These are phyloP conservation scores for Candida ipomoeae DNA, from an alignment of 805 yeast species.

Conservation along the genomic window DNA sequence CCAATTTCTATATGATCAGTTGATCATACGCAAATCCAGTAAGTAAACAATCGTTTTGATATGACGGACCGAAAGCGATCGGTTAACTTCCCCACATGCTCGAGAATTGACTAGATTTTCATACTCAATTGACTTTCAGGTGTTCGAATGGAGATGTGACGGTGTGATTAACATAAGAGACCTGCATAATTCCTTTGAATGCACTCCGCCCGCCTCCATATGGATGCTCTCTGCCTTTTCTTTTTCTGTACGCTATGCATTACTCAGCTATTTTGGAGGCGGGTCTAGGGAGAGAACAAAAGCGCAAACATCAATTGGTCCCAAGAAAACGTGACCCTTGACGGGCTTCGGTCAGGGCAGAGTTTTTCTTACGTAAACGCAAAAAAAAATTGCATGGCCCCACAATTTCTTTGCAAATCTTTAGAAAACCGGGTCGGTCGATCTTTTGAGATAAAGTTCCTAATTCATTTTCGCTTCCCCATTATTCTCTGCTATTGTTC, in stretches of 20 bases:
- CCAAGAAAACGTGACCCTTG: neutral
- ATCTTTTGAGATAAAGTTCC: neutral
- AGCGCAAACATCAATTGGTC: neutral
- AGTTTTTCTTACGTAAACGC: neutral
- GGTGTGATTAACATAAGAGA: neutral
- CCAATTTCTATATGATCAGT: neutral
- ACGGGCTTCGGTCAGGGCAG: neutral
- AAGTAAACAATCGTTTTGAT: neutral
- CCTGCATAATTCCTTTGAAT: neutral
- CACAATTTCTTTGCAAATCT: neutral
- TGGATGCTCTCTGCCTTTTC: conserved; percentile 1
- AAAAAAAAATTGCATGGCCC: neutral
- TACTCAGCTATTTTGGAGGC: neutral
- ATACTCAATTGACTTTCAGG: neutral
- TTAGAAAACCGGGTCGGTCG: neutral
- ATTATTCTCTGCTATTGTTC: neutral
- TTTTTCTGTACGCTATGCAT: conserved; percentile 3
- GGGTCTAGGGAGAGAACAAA: neutral
- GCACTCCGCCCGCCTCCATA: conserved; percentile 1
- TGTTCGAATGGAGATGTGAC: neutral
- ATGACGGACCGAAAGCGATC: neutral
- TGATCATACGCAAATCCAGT: neutral
- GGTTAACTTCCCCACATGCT: neutral
- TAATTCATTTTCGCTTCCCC: neutral
- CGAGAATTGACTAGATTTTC: neutral